Percentiles rank a stretch among this genome's conserved stretches.
phyloP scores from a whole-genome alignment of 345 rosid genomes.

The Rubroshorea leprosula region DNA sequence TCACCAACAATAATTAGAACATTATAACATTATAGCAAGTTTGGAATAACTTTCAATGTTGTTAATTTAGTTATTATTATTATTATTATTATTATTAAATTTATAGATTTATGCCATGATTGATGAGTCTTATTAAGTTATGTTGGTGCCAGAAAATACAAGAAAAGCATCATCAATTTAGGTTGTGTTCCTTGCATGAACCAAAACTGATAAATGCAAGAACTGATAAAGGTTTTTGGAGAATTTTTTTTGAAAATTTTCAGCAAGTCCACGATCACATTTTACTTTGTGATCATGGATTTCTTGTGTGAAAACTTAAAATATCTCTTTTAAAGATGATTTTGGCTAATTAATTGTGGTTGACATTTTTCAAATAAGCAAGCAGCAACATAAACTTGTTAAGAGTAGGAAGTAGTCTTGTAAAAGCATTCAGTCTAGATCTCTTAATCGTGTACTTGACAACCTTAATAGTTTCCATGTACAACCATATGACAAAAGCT shows the following conservation, averaged over 20 bases:
- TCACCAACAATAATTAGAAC: too few relatives aligned
- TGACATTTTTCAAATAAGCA: conserved; percentile 75
- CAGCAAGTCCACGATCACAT: not conserved
- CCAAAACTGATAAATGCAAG: not conserved
- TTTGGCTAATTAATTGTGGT: conserved; percentile 19
- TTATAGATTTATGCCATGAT: not conserved
- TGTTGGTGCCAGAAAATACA: conserved; percentile 39
- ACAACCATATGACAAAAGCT: conserved; percentile 84
- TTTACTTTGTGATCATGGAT: not conserved
- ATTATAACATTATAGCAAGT: too few relatives aligned
- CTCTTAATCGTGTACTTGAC: conserved; percentile 69
- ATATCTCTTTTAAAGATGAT: too few relatives aligned
- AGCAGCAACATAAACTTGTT: conserved; percentile 83
- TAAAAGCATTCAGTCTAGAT: conserved; percentile 63
- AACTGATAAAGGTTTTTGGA: not conserved
- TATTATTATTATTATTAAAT: not conserved
- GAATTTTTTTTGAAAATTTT: not conserved
- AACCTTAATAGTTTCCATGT: conserved; percentile 56
- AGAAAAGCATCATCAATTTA: conserved; percentile 23
- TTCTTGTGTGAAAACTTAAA: not conserved
- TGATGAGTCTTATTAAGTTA: conserved; percentile 16
- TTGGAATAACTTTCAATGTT: too few relatives aligned
- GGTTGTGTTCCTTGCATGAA: not conserved
- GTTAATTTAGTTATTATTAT: conserved; percentile 10
- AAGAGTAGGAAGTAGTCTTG: conserved; percentile 87